Conservation (phyloP, 129 eudicot species). For the Ambrosia artemisiifolia region DNA sequence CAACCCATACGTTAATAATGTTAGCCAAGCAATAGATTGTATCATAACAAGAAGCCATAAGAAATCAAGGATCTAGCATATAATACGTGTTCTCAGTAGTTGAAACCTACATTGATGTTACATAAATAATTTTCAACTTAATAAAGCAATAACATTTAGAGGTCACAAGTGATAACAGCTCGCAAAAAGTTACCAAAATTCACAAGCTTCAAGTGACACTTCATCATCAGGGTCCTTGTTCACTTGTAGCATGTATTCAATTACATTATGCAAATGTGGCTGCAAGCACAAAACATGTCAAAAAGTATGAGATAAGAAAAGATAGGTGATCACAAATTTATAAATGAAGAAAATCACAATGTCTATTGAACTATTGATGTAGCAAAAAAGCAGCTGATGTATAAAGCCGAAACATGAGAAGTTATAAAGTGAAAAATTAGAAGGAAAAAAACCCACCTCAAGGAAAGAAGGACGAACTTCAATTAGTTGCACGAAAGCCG, state of each 20-base stretch:
- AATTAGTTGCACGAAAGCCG: constrained; percentile 91
- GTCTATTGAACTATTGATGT: not conserved
- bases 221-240: constrained; percentile 94
- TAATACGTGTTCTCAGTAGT: not conserved
- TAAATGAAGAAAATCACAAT: not conserved
- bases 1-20: not conserved
- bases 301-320: constrained; percentile 16
- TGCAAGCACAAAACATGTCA: constrained; percentile 39
- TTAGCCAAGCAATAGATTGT: not conserved
- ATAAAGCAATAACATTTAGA: constrained; percentile 5
- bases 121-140: not conserved
- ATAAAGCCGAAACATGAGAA: not conserved
- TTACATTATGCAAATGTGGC: constrained; percentile 85
- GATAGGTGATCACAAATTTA: not conserved
- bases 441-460: constrained; percentile 53
- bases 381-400: constrained; percentile 18
- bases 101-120: not conserved
- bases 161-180: constrained; percentile 11
- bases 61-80: not conserved
- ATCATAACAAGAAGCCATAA: not conserved
- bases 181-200: constrained; percentile 65
- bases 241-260: constrained; percentile 92
- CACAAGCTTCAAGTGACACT: constrained; percentile 99
- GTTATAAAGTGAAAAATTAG: not conserved
- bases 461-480: constrained; percentile 85